Evolutionary conservation across 2,329 filamentous ascomycete genomes (phyloP).

Genomic region (Sordariomycetes sp.): DNA sequence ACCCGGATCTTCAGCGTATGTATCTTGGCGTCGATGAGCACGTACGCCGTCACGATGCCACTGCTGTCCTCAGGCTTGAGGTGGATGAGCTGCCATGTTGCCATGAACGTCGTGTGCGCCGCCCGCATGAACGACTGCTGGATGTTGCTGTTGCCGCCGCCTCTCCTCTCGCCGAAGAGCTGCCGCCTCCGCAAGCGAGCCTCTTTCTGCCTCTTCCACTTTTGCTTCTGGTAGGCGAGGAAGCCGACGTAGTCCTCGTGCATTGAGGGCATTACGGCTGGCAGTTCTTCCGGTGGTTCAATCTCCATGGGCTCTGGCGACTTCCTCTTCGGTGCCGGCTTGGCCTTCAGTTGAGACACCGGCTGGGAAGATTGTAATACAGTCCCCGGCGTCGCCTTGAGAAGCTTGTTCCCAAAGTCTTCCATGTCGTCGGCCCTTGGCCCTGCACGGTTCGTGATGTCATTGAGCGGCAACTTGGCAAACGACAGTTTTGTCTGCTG

Average conservation of each 20-base stretch:
- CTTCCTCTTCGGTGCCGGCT: slow-evolving; percentile 56
- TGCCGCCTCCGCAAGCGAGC: slow-evolving; percentile 77
- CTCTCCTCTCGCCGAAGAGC: slow-evolving; percentile 76
- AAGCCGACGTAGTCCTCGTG: slow-evolving; percentile 82
- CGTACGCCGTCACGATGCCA: slow-evolving; percentile 78
- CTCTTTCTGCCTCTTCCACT: slow-evolving; percentile 97
- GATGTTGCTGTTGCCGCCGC: slow-evolving; percentile 42
- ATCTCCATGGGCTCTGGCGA: slow-evolving; percentile 57
- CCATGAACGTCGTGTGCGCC: slow-evolving; percentile 79
- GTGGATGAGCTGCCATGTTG: slow-evolving; percentile 91
- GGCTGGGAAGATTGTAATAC: slow-evolving; percentile 43
- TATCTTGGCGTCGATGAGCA: slow-evolving; percentile 87
- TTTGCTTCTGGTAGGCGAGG: slow-evolving; percentile 90
- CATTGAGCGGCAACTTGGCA: slow-evolving; percentile 58
- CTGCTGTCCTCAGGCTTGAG: slow-evolving; percentile 72
- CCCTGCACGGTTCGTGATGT: slow-evolving; percentile 44
- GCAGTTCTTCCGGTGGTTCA: slow-evolving; percentile 75
- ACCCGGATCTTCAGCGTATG: slow-evolving; percentile 84
- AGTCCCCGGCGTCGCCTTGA: slow-evolving; percentile 52
- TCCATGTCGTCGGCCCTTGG: slow-evolving; percentile 55
- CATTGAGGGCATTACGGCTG: slow-evolving; percentile 73
- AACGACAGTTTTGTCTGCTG: slow-evolving; percentile 99
- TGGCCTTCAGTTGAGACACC: slow-evolving; percentile 16
- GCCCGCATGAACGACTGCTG: slow-evolving; percentile 77
- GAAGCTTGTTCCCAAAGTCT: slow-evolving; percentile 59